phyloP scores from a whole-genome alignment of 768 basidiomycete species.

The Trichaptum fuscoviolaceum region DNA sequence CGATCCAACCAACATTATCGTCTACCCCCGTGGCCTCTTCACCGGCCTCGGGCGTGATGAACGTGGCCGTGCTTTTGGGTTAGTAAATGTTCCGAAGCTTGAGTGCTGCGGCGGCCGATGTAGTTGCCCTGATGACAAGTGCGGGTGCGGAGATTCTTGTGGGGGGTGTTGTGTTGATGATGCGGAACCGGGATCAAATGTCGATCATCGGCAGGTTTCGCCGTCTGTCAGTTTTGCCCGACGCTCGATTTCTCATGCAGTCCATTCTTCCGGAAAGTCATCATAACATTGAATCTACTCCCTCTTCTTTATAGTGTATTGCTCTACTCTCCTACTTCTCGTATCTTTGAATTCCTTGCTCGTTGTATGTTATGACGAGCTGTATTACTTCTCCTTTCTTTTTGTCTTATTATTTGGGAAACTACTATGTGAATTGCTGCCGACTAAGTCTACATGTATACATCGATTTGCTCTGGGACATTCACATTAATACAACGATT shows the following conservation, averaged over 20 bases:
- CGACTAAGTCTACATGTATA: background rate
- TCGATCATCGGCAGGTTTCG: background rate
- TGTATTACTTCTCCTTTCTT: background rate
- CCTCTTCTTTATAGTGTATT: background rate
- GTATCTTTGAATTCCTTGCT: background rate
- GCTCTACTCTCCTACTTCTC: background rate
- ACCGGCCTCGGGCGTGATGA: constrained; percentile 32
- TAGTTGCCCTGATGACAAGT: constrained; percentile 47
- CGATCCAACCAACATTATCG: constrained; percentile 48
- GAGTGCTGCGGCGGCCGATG: constrained; percentile 63
- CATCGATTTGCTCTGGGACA: background rate
- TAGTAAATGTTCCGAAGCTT: constrained; percentile 56
- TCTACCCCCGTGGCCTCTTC: constrained; percentile 37
- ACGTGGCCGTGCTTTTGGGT: constrained; percentile 38
- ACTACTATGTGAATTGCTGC: background rate
- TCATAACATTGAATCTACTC: background rate
- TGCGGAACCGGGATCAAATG: constrained; percentile 4
- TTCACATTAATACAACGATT: background rate
- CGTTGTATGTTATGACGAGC: background rate
- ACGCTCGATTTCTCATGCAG: background rate
- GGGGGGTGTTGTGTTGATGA: constrained; percentile 40
- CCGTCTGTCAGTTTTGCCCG: background rate
- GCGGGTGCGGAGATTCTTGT: constrained; percentile 55
- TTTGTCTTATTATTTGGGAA: background rate
- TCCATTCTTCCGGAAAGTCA: background rate